Evolutionary conservation across 768 basidiomycete genomes (phyloP).

Genomic region (Sporobolomyces phaffii): DNA sequence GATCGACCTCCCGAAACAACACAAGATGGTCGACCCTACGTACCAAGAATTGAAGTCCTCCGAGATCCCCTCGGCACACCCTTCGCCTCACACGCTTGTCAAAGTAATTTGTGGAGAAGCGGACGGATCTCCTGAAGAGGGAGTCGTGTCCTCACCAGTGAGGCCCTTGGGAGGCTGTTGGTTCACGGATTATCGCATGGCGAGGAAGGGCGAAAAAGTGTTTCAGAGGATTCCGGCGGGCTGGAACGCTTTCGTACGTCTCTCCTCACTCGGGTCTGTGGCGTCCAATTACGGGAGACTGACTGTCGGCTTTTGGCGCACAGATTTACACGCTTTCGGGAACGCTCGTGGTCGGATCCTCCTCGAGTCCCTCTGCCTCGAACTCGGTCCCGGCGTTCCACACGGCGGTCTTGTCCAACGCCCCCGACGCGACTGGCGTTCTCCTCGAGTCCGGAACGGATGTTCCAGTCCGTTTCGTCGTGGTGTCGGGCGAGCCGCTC

Average conservation of each 20-base stretch:
- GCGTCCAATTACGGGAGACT: too few species aligned
- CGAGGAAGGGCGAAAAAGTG: slow-evolving; percentile 55
- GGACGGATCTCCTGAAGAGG: slow-evolving; percentile 59
- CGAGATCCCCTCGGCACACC: slow-evolving; percentile 55
- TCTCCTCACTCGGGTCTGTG: too few species aligned
- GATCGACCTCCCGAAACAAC: slow-evolving; percentile 50
- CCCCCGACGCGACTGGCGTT: slow-evolving; percentile 61
- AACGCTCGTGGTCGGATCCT: slow-evolving; percentile 55
- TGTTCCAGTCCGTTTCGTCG: slow-evolving; percentile 61
- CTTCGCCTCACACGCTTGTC: slow-evolving; percentile 49
- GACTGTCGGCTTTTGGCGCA: not conserved
- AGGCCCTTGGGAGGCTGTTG: slow-evolving; percentile 86
- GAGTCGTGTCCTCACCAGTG: slow-evolving; percentile 63
- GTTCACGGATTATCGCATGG: slow-evolving; percentile 75
- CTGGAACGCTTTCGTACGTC: slow-evolving; percentile 81
- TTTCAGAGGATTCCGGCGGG: slow-evolving; percentile 82
- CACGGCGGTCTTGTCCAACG: slow-evolving; percentile 73
- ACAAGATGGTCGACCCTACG: slow-evolving; percentile 72
- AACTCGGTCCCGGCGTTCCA: slow-evolving; percentile 58
- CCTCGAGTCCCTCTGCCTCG: slow-evolving; percentile 49
- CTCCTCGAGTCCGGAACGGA: slow-evolving; percentile 54
- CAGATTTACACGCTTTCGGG: slow-evolving; percentile 60
- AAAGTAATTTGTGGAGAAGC: slow-evolving; percentile 86
- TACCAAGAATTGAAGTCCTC: slow-evolving; percentile 66
- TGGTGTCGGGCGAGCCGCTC: slow-evolving; percentile 80